A percentile compares a stretch with the other conserved stretches of the same genome.
Conservation (phyloP, 2,329 filamentous ascomycete species). For the Leptographium wingfieldii region DNA sequence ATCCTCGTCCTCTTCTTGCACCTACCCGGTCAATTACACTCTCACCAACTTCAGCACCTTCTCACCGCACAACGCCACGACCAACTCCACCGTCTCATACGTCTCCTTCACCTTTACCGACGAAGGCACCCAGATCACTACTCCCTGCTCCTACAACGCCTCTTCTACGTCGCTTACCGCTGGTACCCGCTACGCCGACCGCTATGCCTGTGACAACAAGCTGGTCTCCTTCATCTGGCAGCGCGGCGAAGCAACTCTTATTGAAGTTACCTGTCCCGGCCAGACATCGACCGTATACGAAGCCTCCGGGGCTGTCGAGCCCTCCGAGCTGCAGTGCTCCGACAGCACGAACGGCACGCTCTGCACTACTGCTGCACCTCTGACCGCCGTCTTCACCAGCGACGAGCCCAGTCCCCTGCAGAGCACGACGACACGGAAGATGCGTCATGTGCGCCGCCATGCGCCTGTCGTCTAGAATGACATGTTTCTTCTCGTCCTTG, state of each 20-base stretch:
- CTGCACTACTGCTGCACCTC: conserved; percentile 1
- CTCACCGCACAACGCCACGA: conserved; percentile 7
- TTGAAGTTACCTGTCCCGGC: conserved; percentile 31
- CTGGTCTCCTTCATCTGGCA: conserved; percentile 32
- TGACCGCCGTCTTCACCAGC: conserved; percentile 11
- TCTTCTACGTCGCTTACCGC: conserved; percentile 23
- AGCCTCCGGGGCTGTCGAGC: conserved; percentile 8
- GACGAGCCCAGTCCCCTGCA: conserved; percentile 10
- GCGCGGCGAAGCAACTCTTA: conserved; percentile 24
- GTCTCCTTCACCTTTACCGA: conserved; percentile 30
- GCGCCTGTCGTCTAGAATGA: neutral
- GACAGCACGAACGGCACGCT: conserved; percentile 2
- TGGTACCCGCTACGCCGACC: conserved; percentile 18
- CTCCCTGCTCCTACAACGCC: conserved; percentile 30
- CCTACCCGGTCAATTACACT: conserved; percentile 6
- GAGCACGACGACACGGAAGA: neutral
- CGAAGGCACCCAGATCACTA: conserved; percentile 24
- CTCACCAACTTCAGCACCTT: conserved; percentile 1
- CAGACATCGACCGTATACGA: conserved; percentile 9
- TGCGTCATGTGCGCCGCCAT: neutral
- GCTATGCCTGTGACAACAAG: conserved; percentile 30
- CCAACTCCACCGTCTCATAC: conserved; percentile 18
- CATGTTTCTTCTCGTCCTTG: neutral
- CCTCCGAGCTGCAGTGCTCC: conserved; percentile 5
- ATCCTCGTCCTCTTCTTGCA: conserved; percentile 1